Conservation (phyloP, 2,329 filamentous ascomycete genomes). For the Colletotrichum cuscutae region DNA sequence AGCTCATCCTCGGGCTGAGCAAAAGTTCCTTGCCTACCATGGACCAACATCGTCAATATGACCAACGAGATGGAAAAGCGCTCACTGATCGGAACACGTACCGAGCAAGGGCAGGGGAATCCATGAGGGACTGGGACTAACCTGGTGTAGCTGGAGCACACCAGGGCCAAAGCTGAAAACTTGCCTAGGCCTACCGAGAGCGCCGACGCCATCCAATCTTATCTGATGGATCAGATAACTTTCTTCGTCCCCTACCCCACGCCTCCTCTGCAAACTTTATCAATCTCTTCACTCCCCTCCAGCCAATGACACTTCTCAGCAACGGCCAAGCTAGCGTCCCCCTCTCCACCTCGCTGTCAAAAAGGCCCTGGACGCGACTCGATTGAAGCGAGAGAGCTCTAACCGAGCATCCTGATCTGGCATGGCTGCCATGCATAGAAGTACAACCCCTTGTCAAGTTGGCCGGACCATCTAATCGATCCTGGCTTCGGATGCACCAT, state of each 20-base stretch:
- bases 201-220: slow-evolving; percentile 21
- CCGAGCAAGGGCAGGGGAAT: slow-evolving; percentile 9
- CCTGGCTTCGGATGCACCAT: slow-evolving; percentile 3
- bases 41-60: background rate
- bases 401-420: slow-evolving; percentile 22
- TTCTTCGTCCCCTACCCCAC: background rate
- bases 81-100: slow-evolving; percentile 5
- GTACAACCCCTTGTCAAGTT: background rate
- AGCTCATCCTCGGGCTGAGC: background rate
- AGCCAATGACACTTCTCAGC: background rate
- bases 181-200: background rate
- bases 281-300: slow-evolving; percentile 7
- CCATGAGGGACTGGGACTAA: background rate
- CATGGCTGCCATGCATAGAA: background rate
- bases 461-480: slow-evolving; percentile 12
- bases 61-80: background rate
- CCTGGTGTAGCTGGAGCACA: background rate
- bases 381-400: slow-evolving; percentile 2
- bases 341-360: slow-evolving; percentile 16
- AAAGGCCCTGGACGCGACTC: slow-evolving; percentile 9
- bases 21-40: background rate
- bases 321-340: background rate
- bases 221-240: slow-evolving; percentile 33
- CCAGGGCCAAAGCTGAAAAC: slow-evolving; percentile 18
- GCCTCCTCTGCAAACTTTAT: slow-evolving; percentile 13